Base-by-base conservation (phyloP, 192 early-diverging fungal species). In the Backusella liffmaniae region DNA sequence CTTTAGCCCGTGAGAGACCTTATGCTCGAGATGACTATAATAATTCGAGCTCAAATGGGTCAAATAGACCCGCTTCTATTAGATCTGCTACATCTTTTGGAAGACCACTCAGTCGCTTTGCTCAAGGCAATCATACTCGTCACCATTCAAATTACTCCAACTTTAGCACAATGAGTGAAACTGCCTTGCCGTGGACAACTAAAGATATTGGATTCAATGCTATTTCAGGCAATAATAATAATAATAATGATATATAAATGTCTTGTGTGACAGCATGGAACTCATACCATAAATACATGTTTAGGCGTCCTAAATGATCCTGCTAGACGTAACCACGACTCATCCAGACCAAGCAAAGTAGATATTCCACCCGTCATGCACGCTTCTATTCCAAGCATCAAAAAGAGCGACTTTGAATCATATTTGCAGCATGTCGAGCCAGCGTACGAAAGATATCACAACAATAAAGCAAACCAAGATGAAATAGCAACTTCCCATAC, bases 191-290 rank as follows among this genome's bases (percentile, higher is more conserved):
- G 6, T 93, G 91, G 91, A 90, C 90, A 37, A 86, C 85, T 21
- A 82, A 82, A 69, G 93, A 95, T 78, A 93, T 95, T 81, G 94
- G 94, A 15, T 89, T 88, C 70, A 93, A 95, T 82, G 91, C 92
- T 75, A 94, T 91, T 66, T 87, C 87, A 59, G 88, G 86, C 84
- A 32, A 62, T 49, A 39, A 23, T 30, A 70, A 68, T 66, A 59
- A 53, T 23, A 37, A 73, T 26, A 72, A 71, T 26, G 29, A 70
- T 32, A 53, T 44, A 59, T 49, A 65, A 65, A 41, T 68, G 67
- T 68, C 67, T 68, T 34, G 67, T 68, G 69, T 41, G 73, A 41
- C 21, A 59, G 32, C 36, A 42, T 75, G 23, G 13, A 37, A 62
- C 56, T 62, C 62, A 36, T 42, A n/a, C 7, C 62, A 67, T 49